Percentiles rank a stretch among this genome's conserved stretches.
These are phyloP conservation scores for Styphnolobium japonicum DNA, from an alignment of 306 rosid genomes.

Conservation along the genomic window DNA sequence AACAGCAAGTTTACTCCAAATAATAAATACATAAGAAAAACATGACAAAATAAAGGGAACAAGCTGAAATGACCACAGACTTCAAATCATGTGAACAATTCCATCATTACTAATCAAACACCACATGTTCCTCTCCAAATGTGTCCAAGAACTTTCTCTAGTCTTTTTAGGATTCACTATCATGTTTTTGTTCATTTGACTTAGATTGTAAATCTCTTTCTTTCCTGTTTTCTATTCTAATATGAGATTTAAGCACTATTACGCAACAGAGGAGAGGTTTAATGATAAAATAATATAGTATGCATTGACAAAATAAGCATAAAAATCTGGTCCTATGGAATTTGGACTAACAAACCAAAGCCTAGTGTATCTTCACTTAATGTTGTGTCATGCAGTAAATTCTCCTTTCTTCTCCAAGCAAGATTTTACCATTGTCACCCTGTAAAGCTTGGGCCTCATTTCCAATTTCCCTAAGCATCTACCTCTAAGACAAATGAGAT, in stretches of 20 bases:
- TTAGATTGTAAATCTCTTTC: slow-evolving; percentile 1
- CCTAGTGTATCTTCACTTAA: neutral
- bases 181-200: neutral
- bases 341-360: neutral
- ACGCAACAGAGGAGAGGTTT: neutral
- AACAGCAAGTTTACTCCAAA: slow-evolving; percentile 1
- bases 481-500: neutral
- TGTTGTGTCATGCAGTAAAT: neutral
- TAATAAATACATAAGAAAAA: neutral
- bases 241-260: neutral
- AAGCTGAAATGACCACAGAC: neutral
- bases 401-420: neutral
- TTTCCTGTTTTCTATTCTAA: neutral
- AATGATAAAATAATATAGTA: neutral
- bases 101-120: neutral
- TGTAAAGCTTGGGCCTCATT: neutral
- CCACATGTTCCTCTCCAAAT: neutral
- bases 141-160: neutral
- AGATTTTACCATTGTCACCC: neutral
- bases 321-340: too few relatives aligned
- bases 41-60: neutral
- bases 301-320: neutral
- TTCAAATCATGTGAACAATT: neutral
- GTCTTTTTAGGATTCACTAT: neutral
- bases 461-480: neutral